Conservation (phyloP, 257 asterid species). For the Scutellaria baicalensis region DNA sequence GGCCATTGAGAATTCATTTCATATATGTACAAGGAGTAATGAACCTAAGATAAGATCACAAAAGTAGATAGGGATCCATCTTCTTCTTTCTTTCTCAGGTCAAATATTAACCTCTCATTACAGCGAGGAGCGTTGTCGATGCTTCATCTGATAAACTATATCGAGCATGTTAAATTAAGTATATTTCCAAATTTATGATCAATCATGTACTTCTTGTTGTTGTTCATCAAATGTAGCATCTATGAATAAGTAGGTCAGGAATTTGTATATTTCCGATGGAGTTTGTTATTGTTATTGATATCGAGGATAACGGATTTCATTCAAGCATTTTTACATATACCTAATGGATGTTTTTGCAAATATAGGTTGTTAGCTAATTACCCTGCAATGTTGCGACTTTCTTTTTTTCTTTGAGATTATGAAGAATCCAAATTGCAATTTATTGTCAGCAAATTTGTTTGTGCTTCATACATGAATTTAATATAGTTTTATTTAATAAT, state of each 20-base stretch:
- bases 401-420: background rate
- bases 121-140: background rate
- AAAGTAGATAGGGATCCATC: background rate
- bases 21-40: background rate
- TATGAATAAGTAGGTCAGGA: too few species aligned
- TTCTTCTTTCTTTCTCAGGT: background rate
- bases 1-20: conserved; percentile 3
- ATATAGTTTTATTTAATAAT: too few species aligned
- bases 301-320: background rate
- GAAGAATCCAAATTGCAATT: background rate
- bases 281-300: background rate
- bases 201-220: too few species aligned
- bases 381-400: background rate
- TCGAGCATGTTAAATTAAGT: too few species aligned
- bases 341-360: too few species aligned
- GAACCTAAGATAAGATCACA: conserved; percentile 17
- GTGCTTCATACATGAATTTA: too few species aligned
- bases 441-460: too few species aligned
- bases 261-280: background rate
- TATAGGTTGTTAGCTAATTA: background rate
- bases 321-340: background rate
- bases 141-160: too few species aligned
- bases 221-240: too few species aligned
- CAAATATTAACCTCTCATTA: background rate
- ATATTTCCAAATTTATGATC: too few species aligned